phyloP scores from a whole-genome alignment of 2,329 filamentous ascomycete genomes.

The Didymella glomerata region DNA sequence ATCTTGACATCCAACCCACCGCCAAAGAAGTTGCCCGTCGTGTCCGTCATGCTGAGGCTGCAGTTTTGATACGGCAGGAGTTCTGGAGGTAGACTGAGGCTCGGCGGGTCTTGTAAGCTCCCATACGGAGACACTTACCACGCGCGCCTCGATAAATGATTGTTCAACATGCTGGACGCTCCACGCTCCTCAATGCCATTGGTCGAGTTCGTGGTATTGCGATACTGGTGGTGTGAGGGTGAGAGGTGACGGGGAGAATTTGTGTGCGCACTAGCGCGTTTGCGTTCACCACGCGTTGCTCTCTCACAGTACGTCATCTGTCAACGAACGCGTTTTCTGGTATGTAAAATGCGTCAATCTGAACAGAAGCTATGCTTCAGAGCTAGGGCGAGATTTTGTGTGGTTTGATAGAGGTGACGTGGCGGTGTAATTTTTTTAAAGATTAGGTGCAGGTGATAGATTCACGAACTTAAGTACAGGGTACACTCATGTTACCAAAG shows the following conservation, averaged over 20 bases:
- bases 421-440: background rate
- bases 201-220: background rate
- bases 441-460: background rate
- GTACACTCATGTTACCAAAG: too few species aligned
- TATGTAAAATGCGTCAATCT: background rate
- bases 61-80: background rate
- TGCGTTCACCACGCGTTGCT: background rate
- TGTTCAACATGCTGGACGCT: background rate
- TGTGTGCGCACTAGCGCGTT: background rate
- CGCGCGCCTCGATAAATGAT: background rate
- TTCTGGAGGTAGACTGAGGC: too few species aligned
- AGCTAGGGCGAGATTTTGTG: background rate
- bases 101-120: too few species aligned
- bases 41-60: background rate
- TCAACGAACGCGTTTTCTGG: background rate
- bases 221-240: background rate
- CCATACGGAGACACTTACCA: background rate
- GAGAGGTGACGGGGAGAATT: background rate
- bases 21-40: too few species aligned
- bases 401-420: background rate
- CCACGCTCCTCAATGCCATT: background rate
- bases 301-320: background rate
- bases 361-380: background rate
- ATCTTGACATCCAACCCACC: too few species aligned
- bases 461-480: too few species aligned